A percentile compares a stretch with the other conserved stretches of the same genome.
Conservation (phyloP, 345 rosid species). For the Excoecaria cochinchinensis region DNA sequence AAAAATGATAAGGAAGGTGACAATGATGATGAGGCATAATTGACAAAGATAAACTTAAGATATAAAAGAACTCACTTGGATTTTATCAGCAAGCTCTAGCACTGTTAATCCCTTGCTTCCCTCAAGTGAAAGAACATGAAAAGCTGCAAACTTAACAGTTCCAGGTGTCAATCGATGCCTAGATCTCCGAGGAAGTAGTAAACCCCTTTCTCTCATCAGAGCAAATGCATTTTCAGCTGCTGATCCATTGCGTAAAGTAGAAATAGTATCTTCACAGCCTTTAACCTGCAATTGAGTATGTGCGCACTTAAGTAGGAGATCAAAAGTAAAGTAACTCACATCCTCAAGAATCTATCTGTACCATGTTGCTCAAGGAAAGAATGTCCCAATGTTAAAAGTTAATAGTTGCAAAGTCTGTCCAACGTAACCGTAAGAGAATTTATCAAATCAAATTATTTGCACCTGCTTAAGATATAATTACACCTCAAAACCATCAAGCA, state of each 20-base stretch:
- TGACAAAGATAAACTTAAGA: slow-evolving; percentile 11
- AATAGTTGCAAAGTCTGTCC: not conserved
- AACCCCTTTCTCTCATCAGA: slow-evolving; percentile 89
- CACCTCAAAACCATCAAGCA: not conserved
- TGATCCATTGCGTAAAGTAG: slow-evolving; percentile 87
- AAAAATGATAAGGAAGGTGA: slow-evolving; percentile 14
- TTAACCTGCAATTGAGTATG: slow-evolving; percentile 56
- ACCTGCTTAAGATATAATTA: not conserved
- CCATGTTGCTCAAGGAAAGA: slow-evolving; percentile 7
- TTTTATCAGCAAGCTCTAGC: slow-evolving; percentile 92
- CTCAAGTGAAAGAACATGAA: slow-evolving; percentile 97
- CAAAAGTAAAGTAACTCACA: not conserved
- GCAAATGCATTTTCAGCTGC: slow-evolving; percentile 96
- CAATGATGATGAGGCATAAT: not conserved
- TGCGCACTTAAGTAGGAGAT: slow-evolving; percentile 9
- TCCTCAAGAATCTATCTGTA: not conserved
- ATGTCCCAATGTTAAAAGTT: not conserved
- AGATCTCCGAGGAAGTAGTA: slow-evolving; percentile 81
- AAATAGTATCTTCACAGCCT: slow-evolving; percentile 68
- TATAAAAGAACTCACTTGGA: slow-evolving; percentile 59
- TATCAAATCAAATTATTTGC: not conserved
- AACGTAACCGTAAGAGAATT: not conserved
- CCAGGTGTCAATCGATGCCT: slow-evolving; percentile 99
- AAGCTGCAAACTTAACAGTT: slow-evolving; percentile 99
- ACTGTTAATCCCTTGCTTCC: slow-evolving; percentile 93